phyloP scores from a whole-genome alignment of 805 yeast species.

The Candida argentea region DNA sequence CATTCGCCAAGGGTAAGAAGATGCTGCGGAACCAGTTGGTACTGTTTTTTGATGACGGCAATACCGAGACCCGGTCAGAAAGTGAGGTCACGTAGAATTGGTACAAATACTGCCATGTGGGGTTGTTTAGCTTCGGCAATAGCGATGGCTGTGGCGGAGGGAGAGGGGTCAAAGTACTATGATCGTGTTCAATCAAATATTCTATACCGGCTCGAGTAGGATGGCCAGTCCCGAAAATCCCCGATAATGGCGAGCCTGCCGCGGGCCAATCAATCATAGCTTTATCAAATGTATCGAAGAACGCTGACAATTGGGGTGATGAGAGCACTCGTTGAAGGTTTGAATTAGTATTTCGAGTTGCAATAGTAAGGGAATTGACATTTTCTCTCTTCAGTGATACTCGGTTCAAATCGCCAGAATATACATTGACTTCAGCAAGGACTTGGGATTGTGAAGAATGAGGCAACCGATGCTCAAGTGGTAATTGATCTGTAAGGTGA shows the following conservation, averaged over 20 bases:
- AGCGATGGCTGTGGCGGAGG: constrained; percentile 15
- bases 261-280: too few relatives aligned
- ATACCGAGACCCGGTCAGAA: constrained; percentile 34
- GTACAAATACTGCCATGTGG: constrained; percentile 24
- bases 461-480: too few relatives aligned
- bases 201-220: neutral
- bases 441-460: too few relatives aligned
- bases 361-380: too few relatives aligned
- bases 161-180: constrained; percentile 15
- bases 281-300: neutral
- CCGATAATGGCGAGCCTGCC: constrained; percentile 1
- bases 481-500: too few relatives aligned
- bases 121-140: constrained; percentile 10
- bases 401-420: too few relatives aligned
- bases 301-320: neutral
- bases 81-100: constrained; percentile 40
- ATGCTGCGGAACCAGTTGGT: constrained; percentile 43
- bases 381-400: too few relatives aligned
- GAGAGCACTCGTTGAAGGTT: neutral
- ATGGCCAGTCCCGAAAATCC: neutral
- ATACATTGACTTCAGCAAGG: too few relatives aligned
- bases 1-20: constrained; percentile 45
- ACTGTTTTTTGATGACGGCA: constrained; percentile 32
- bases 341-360: neutral
- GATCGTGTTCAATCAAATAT: constrained; percentile 3